phyloP scores from a whole-genome alignment of 164 flowering plant genomes.

The Stephania japonica region DNA sequence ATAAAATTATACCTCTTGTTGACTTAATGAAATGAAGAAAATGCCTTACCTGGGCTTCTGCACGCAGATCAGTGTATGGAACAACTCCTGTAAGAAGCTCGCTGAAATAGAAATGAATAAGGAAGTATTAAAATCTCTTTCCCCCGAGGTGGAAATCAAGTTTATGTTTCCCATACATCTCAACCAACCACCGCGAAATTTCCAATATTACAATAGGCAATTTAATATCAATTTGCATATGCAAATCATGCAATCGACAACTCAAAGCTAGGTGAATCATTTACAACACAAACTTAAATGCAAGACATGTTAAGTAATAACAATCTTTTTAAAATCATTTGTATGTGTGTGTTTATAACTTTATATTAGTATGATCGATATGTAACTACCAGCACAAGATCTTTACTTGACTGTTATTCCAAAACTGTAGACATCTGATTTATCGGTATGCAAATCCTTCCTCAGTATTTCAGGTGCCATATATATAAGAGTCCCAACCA shows the following conservation, averaged over 20 bases:
- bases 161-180: background rate
- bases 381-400: conserved; percentile 5
- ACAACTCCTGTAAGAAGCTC: conserved; percentile 91
- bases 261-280: no score
- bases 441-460: conserved; percentile 76
- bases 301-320: no score
- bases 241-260: no score
- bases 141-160: background rate
- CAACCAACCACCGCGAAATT: no score
- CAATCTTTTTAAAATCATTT: no score
- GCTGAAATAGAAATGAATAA: conserved; percentile 39
- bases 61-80: conserved; percentile 92
- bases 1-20: background rate
- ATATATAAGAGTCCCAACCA: conserved; percentile 95
- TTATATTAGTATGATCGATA: background rate
- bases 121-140: conserved; percentile 2
- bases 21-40: conserved; percentile 1
- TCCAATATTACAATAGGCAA: no score
- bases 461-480: conserved; percentile 93
- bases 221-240: no score
- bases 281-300: no score
- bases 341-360: no score
- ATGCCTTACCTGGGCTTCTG: conserved; percentile 71
- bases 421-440: conserved; percentile 94
- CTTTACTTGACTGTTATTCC: conserved; percentile 79